Evolutionary conservation across 345 rosid genomes (phyloP), one percentile per base, ranked within the genome.

Genomic region (Hevea brasiliensis): DNA sequence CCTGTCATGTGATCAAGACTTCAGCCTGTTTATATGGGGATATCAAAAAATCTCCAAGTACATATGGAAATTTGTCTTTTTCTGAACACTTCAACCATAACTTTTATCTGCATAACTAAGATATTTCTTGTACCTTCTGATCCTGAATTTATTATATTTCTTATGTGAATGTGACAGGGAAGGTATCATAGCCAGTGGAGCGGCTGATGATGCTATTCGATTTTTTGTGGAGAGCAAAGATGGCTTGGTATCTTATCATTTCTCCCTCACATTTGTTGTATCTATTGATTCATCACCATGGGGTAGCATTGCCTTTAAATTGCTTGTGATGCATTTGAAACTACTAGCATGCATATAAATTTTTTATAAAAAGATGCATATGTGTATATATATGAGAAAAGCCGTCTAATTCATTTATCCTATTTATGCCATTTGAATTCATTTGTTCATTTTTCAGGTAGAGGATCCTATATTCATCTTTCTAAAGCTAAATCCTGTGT

Each of bases 181-280:
- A 48, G 93, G 86, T 62, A 76, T 92, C 70, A 92, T 94, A 80
- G 97, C 88, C 48, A 92, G 89, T 84, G 98, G 94, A 81, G 97
- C 95, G 37, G 98, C 96, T 41, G 98, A 92, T 86, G 89, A 90
- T 86, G 97, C 94, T 44, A 77, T 94, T 63, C 73, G 90, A 24
- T 77, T 90, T 78, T 94, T 94, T 80, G 85, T 81, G 72, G 92
- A 90, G 79, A 79, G 80, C 84, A 87, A 85, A 84, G 87, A 86
- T 78, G 89, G 69, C 73, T 79, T 69, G 81, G 98, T 92, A 86
- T 48, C 60, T 57, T 50, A 44, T 54, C 42, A 4, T 70, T 72
- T 72, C 17, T 3, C 54, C 61, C 61, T 48, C 57, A 27, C 20
- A 27, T 73, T 72, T 18, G 51, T 74, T 72, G 15, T 59, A 35